Conservation (phyloP, 768 basidiomycete genomes). For the Clavaria fumosa region DNA sequence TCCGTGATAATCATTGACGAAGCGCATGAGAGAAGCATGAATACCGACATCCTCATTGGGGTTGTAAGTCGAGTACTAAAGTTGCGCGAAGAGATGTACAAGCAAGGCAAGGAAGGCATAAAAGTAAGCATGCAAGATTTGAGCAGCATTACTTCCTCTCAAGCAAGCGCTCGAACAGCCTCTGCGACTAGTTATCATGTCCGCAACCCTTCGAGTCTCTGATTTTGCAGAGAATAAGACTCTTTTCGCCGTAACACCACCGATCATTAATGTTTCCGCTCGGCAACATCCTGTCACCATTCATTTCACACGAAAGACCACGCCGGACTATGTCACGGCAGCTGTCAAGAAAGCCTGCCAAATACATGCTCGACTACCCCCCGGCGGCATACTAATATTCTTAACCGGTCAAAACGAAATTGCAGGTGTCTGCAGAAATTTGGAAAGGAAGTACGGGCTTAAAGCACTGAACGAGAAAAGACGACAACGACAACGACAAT, state of each 20-base stretch:
- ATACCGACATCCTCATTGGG: constrained; percentile 94
- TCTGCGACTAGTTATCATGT: constrained; percentile 93
- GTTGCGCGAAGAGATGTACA: constrained; percentile 83
- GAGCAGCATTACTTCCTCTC: background rate
- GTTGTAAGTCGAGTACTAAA: constrained; percentile 89
- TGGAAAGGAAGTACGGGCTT: constrained; percentile 63
- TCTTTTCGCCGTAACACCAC: constrained; percentile 75
- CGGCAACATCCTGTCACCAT: constrained; percentile 92
- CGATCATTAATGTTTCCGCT: constrained; percentile 75
- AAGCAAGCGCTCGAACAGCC: constrained; percentile 37
- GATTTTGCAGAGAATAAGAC: constrained; percentile 82
- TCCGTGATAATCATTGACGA: constrained; percentile 95
- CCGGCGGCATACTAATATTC: constrained; percentile 87
- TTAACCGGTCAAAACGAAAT: constrained; percentile 97
- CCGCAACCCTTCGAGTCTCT: constrained; percentile 84
- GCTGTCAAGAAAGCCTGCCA: constrained; percentile 82
- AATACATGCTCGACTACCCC: constrained; percentile 84
- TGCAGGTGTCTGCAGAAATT: constrained; percentile 59
- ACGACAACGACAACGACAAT: constrained; percentile 16
- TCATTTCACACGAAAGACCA: constrained; percentile 82
- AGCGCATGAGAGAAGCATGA: constrained; percentile 95
- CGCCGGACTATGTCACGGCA: constrained; percentile 78
- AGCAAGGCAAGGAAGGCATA: constrained; percentile 47
- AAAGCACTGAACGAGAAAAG: constrained; percentile 44
- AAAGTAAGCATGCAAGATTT: constrained; percentile 36